Base-by-base conservation (phyloP, 2,329 filamentous ascomycete species). In the Colletotrichum nymphaeae region DNA sequence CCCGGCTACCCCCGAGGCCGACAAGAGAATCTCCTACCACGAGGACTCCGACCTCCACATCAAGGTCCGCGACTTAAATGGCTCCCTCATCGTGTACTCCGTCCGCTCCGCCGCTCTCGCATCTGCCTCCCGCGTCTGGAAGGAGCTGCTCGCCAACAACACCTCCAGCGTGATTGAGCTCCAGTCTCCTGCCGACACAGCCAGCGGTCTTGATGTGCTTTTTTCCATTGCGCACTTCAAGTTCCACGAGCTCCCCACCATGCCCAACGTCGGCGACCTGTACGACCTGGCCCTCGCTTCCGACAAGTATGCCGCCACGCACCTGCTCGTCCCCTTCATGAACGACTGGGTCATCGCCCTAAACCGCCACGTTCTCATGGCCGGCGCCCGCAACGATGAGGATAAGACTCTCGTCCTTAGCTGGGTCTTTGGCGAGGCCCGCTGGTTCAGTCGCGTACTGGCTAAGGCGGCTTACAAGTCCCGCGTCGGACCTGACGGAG, bases 321-420 rank as follows among this genome's bases (percentile, higher is more conserved):
- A 73, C 28, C 70, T 73, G 37, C 70, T 73, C 14, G 70, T 73
- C n/a, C 70, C 70, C 24, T 73, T 73, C 30, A 73, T 73, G 70
- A 73, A 69, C 53, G 70, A 73, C 37, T 73, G 70, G 70, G 67
- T 73, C 32, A 60, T 73, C 16, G 67, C 66, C n/a, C 42, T 73
- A n/a, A 73, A 73, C 66, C 70, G 70, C 22, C 70, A 73, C 59
- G 70, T 73, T 30, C 70, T 73, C 32, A 69, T 73, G 70, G 70
- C 70, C 4, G 70, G 70, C 59, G 70, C 70, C 55, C 70, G 70
- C 66, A 73, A 73, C 59, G 70, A 73, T 55, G 70, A 73, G 70
- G 70, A 73, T 53, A 73, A 73, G 70, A 73, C 70, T 4, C 70
- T 73, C 42, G 66, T 73, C 7, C 66, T 73, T 3, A 69, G 70